These are phyloP conservation scores for Aspergillus udagawae DNA, from an alignment of 2,329 filamentous ascomycete species.

Conservation along the genomic window DNA sequence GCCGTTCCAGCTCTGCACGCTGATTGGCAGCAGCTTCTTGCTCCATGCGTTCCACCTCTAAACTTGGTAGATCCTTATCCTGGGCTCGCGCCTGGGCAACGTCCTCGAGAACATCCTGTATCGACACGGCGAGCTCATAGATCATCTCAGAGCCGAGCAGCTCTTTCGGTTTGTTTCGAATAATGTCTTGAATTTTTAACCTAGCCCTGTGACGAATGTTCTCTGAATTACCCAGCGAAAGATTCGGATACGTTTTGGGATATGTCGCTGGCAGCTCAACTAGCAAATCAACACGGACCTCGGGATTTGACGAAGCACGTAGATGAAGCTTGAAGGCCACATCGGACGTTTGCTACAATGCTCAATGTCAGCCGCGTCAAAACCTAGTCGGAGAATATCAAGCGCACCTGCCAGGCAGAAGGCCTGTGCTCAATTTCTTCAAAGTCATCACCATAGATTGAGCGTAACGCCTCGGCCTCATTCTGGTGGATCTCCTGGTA, in stretches of 20 bases:
- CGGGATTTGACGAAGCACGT: conserved; percentile 67
- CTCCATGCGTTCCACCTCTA: conserved; percentile 82
- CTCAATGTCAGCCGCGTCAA: conserved; percentile 8
- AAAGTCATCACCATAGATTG: conserved; percentile 89
- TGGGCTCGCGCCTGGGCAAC: conserved; percentile 73
- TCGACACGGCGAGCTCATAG: conserved; percentile 55
- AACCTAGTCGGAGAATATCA: conserved; percentile 5
- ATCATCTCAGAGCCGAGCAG: conserved; percentile 63
- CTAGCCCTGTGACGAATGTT: conserved; percentile 66
- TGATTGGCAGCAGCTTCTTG: conserved; percentile 69
- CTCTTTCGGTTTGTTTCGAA: conserved; percentile 65
- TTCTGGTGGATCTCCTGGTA: conserved; percentile 84
- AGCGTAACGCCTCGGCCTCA: conserved; percentile 77
- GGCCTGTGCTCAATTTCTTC: conserved; percentile 64
- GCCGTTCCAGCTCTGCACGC: conserved; percentile 46
- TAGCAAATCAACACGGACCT: conserved; percentile 66
- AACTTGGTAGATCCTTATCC: conserved; percentile 72
- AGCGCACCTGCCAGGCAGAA: conserved; percentile 77
- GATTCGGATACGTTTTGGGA: conserved; percentile 73
- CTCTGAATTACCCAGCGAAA: conserved; percentile 63
- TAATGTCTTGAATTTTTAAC: conserved; percentile 66
- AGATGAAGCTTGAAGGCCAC: conserved; percentile 78
- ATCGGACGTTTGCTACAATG: conserved; percentile 65
- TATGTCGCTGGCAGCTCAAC: conserved; percentile 87
- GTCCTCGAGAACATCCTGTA: conserved; percentile 74